phyloP scores from a whole-genome alignment of 257 asterid species.

The Gynochthodes officinalis region DNA sequence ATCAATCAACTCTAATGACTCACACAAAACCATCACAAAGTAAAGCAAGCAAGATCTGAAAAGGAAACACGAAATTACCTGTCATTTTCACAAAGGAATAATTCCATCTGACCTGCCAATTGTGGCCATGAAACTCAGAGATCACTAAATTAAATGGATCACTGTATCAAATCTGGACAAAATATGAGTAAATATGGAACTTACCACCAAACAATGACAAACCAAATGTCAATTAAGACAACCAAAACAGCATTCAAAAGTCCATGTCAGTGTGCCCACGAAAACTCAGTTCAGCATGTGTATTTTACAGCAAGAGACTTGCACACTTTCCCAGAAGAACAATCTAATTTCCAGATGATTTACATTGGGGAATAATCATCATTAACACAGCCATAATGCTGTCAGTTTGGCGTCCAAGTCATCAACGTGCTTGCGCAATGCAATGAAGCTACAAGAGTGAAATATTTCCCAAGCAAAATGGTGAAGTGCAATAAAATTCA shows the following conservation, averaged over 20 bases:
- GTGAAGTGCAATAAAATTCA: neutral
- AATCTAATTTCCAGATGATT: conserved; percentile 10
- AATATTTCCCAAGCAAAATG: neutral
- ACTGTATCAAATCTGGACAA: neutral
- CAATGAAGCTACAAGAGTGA: neutral
- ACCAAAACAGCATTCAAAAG: neutral
- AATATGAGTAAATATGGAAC: neutral
- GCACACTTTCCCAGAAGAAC: conserved; percentile 4
- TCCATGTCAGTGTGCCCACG: neutral
- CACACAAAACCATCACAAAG: neutral
- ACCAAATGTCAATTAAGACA: neutral
- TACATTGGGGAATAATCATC: neutral
- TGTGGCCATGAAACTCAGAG: neutral
- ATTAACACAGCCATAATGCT: neutral
- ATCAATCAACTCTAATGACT: neutral
- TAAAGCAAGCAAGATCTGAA: neutral
- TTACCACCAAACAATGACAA: conserved; percentile 8
- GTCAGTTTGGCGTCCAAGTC: neutral
- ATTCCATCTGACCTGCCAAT: conserved; percentile 16
- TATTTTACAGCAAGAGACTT: neutral
- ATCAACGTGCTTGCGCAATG: conserved; percentile 3
- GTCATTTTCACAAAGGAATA: conserved; percentile 1
- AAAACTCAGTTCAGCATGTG: neutral
- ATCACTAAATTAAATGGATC: neutral
- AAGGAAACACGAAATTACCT: conserved; percentile 7